Percentiles rank a stretch among this genome's conserved stretches.
These are phyloP conservation scores for Conidiobolus coronatus DNA, from an alignment of 371 early-diverging fungal genomes.

Conservation along the genomic window DNA sequence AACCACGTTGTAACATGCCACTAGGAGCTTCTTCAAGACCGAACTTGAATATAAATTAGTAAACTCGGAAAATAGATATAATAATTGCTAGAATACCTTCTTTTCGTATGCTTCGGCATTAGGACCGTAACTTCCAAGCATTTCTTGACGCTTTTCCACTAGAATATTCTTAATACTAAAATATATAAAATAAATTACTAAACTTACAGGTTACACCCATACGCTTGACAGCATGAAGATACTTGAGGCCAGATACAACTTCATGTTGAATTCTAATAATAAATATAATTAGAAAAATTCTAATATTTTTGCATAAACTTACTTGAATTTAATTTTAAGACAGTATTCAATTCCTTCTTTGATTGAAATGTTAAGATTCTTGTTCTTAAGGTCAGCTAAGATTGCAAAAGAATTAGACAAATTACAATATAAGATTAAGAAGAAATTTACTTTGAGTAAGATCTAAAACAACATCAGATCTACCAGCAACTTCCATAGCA, in stretches of 20 bases:
- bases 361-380: conserved; percentile 36
- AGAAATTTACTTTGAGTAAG: conserved; percentile 28
- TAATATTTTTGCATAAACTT: conserved; percentile 1
- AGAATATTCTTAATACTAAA: neutral
- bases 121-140: conserved; percentile 91
- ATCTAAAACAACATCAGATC: conserved; percentile 63
- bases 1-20: conserved; percentile 77
- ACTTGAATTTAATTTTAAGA: conserved; percentile 72
- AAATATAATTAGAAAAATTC: neutral
- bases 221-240: conserved; percentile 81
- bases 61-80: neutral
- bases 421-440: neutral
- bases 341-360: conserved; percentile 90
- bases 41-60: conserved; percentile 21
- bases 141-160: conserved; percentile 85
- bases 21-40: conserved; percentile 65
- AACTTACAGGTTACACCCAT: conserved; percentile 27
- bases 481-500: conserved; percentile 60
- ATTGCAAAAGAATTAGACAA: neutral
- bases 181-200: neutral
- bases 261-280: conserved; percentile 62
- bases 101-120: conserved; percentile 46
- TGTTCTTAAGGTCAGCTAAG: neutral
- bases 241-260: conserved; percentile 84
- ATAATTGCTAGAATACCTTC: conserved; percentile 13